phyloP scores from a whole-genome alignment of 1,284 basidiomycete genomes.

The Ceratobasidium sp. region DNA sequence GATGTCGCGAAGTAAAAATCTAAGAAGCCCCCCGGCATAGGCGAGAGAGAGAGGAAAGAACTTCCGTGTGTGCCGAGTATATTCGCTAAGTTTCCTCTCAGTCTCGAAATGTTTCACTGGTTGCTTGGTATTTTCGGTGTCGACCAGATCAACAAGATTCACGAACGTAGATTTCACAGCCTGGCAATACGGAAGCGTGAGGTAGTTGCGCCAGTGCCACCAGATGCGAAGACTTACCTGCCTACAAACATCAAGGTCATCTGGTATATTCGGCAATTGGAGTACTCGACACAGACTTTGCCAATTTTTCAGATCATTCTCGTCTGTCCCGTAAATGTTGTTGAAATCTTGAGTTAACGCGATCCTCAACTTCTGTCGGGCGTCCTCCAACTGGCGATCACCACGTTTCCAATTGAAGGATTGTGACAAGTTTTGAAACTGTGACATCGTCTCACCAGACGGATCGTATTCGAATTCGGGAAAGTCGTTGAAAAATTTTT shows the following conservation, averaged over 20 bases:
- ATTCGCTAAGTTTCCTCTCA: conserved; percentile 55
- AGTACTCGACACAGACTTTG: conserved; percentile 27
- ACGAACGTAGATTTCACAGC: conserved; percentile 17
- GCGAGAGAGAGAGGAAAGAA: conserved; percentile 60
- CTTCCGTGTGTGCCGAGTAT: conserved; percentile 55
- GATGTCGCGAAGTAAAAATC: conserved; percentile 60
- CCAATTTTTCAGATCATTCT: conserved; percentile 16
- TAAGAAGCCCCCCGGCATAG: conserved; percentile 60
- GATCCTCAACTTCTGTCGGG: neutral
- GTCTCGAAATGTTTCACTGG: conserved; percentile 51
- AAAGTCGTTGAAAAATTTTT: conserved; percentile 16
- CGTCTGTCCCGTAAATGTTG: conserved; percentile 30
- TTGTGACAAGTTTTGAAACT: conserved; percentile 37
- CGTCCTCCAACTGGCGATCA: conserved; percentile 16
- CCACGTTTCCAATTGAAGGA: neutral
- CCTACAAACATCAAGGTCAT: conserved; percentile 21
- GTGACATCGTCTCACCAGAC: conserved; percentile 23
- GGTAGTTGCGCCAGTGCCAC: neutral
- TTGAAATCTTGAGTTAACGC: conserved; percentile 26
- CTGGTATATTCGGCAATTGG: conserved; percentile 17
- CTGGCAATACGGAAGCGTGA: neutral
- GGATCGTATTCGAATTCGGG: conserved; percentile 24
- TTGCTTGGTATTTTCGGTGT: conserved; percentile 11
- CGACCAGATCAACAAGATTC: conserved; percentile 38
- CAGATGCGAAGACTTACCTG: neutral